Conservation (phyloP, 495 filamentous ascomycete species). For the Neurospora cerealis region DNA sequence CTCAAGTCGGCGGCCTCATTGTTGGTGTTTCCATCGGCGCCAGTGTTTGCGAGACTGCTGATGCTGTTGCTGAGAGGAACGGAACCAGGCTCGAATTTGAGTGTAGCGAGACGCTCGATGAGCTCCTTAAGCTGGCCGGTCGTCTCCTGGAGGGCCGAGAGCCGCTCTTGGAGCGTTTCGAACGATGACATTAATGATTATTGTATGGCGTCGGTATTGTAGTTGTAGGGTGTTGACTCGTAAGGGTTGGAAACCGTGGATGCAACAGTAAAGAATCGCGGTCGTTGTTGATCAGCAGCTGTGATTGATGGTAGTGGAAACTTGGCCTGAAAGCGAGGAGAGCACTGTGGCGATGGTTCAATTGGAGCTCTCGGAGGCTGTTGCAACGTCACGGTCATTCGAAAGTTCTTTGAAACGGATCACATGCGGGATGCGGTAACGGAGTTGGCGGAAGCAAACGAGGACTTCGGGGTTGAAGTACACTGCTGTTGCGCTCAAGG, state of each 20-base stretch:
- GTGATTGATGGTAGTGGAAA: neutral
- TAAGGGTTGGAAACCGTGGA: neutral
- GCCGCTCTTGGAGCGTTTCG: slow-evolving; percentile 52
- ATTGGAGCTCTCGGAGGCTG: neutral
- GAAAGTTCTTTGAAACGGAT: neutral
- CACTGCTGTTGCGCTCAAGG: neutral
- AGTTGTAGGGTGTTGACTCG: neutral
- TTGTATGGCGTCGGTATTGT: neutral
- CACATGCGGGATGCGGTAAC: neutral
- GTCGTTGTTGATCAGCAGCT: neutral
- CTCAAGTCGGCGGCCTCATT: slow-evolving; percentile 59
- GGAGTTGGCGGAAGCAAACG: neutral
- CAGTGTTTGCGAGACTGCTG: neutral
- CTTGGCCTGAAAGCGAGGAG: neutral
- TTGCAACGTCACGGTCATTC: neutral
- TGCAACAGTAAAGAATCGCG: neutral
- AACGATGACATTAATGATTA: slow-evolving; percentile 30
- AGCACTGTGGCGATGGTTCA: neutral
- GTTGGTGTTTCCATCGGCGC: slow-evolving; percentile 4
- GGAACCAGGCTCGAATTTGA: slow-evolving; percentile 54
- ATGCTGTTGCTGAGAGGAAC: slow-evolving; percentile 28
- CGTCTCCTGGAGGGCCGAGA: slow-evolving; percentile 57
- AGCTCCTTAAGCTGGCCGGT: slow-evolving; percentile 61
- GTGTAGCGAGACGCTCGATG: slow-evolving; percentile 60
- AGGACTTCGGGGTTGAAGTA: neutral